Base-by-base conservation (phyloP, 2,329 filamentous ascomycete species). In the Colletotrichum orchidophilum region DNA sequence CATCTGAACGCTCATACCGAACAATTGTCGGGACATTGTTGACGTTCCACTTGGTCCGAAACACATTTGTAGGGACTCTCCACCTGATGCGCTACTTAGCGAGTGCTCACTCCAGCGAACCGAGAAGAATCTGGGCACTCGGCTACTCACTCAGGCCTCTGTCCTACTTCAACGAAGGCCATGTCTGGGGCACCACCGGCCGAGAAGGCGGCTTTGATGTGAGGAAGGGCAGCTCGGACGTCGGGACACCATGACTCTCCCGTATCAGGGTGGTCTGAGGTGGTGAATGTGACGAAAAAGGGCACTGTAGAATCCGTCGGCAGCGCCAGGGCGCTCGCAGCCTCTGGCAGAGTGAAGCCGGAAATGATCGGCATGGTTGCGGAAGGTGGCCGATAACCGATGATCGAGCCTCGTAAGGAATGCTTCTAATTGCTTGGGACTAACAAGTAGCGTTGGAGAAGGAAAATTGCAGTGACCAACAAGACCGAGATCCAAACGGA, bases 181-280 rank as follows among this genome's bases (percentile, higher is more conserved):
- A 81, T 71, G 1, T 52, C 59, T 1, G 78, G 79, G 3, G 77
- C 71, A 21, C 73, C 72, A 1, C 75, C 66, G 0, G 68, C 67
- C 0, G 75, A 72, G 66, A 83, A 83, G 2, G 79, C 77, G 0
- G 75, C 70, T 3, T 76, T 67, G 26, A 83, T 75, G 53, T 76
- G 66, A 0, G 81, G 81, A 64, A 82, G 67, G 0, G 81, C 79
- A 9, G 78, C 79, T 15, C 79, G 77, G 29, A 83, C 81, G 61
- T 83, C 81, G 1, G 82, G 81, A 27, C 81, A 83, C 82, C 81
- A 83, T 4, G 81, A 76, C 66, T 79, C 74, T 8, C 76, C 76
- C 21, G 81, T 83, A 3, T 71, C 70, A 8, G 80, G 77, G 53
- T 82, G 80, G 39, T 77, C 57, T 35, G 79, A 81, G 2, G 81